Evolutionary conservation across 768 basidiomycete genomes (phyloP).

Genomic region (Suillus weaverae): DNA sequence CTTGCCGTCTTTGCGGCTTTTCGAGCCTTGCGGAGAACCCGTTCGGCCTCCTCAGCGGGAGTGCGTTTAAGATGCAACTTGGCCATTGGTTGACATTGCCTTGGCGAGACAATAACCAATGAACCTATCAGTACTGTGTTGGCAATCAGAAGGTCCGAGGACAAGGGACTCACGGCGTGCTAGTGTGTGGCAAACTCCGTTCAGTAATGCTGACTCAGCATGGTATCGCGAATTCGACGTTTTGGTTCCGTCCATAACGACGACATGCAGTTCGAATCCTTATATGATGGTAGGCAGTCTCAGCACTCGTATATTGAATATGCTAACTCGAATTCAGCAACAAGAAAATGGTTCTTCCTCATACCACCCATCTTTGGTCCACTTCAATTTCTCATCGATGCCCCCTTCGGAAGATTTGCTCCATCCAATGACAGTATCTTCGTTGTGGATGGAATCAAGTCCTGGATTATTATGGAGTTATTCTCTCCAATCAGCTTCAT

Average conservation of each 20-base stretch:
- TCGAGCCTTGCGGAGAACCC: constrained; percentile 38
- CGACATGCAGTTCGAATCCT: constrained; percentile 15
- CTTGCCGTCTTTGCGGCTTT: constrained; percentile 54
- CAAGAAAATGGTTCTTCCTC: constrained; percentile 48
- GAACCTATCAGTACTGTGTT: not conserved
- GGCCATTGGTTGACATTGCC: constrained; percentile 28
- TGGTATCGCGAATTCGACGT: not conserved
- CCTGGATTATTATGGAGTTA: constrained; percentile 84
- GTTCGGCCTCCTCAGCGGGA: constrained; percentile 55
- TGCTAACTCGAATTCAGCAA: constrained; percentile 22
- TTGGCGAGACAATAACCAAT: not conserved
- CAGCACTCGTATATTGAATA: not conserved
- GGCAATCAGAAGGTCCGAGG: not conserved
- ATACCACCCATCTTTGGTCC: constrained; percentile 38
- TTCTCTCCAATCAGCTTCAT: constrained; percentile 58
- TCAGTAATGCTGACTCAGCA: constrained; percentile 21
- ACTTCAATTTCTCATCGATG: constrained; percentile 54
- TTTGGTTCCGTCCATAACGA: not conserved
- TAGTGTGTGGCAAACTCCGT: not conserved
- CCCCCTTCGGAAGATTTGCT: constrained; percentile 80
- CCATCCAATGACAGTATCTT: constrained; percentile 45
- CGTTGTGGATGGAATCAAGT: constrained; percentile 55
- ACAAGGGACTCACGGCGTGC: not conserved
- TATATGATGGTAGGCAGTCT: constrained; percentile 25
- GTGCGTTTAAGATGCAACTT: constrained; percentile 67